phyloP scores from a whole-genome alignment of 2,329 filamentous ascomycete species.

The Hymenoscyphus infarciens region DNA sequence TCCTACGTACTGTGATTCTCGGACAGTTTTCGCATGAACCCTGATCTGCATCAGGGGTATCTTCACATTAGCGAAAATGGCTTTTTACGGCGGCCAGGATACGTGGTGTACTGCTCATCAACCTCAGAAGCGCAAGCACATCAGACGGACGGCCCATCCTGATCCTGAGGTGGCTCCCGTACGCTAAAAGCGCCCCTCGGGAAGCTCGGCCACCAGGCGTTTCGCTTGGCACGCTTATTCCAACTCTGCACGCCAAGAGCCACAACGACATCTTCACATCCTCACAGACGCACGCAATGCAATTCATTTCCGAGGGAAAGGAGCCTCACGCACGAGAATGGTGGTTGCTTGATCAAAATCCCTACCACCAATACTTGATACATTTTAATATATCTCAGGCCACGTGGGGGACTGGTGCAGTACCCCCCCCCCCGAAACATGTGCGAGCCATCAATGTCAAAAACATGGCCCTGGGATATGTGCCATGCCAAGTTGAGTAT shows the following conservation, averaged over 20 bases:
- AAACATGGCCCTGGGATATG: neutral
- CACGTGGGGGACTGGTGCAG: neutral
- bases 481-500: neutral
- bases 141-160: neutral
- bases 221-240: neutral
- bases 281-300: conserved; percentile 3
- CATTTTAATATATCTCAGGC: neutral
- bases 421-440: conserved; percentile 1
- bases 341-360: neutral
- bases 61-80: neutral
- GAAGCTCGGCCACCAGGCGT: neutral
- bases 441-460: neutral
- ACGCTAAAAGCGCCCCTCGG: neutral
- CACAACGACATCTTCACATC: neutral
- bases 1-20: neutral
- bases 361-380: neutral
- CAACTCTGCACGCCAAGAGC: neutral
- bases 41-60: conserved; percentile 1
- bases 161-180: neutral
- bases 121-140: neutral
- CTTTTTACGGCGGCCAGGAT: neutral
- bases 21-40: neutral
- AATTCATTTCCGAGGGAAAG: neutral
- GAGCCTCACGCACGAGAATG: conserved; percentile 4
- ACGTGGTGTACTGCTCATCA: neutral